Evolutionary conservation across 768 basidiomycete genomes (phyloP).

Genomic region (Naganishia vaughanmartiniae): DNA sequence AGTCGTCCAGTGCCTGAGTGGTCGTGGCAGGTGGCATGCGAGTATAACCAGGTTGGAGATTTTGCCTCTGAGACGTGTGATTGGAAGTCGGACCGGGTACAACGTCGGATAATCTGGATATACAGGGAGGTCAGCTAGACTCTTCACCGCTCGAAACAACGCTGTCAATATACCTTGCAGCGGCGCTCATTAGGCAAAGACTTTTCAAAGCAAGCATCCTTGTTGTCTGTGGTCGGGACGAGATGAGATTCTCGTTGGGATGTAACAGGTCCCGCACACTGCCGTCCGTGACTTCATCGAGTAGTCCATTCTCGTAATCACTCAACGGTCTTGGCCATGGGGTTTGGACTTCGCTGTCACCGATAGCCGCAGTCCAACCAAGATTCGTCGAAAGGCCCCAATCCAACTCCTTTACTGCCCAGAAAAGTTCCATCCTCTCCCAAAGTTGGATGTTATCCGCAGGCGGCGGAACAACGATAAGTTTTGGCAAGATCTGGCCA

Average conservation of each 20-base stretch:
- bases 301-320: slow-evolving; percentile 19
- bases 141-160: not conserved
- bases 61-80: not conserved
- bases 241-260: slow-evolving; percentile 33
- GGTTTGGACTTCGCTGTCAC: slow-evolving; percentile 43
- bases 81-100: slow-evolving; percentile 9
- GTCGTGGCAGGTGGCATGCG: slow-evolving; percentile 3
- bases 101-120: slow-evolving; percentile 44
- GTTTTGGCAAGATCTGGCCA: slow-evolving; percentile 37
- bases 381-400: slow-evolving; percentile 42
- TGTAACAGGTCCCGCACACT: slow-evolving; percentile 25
- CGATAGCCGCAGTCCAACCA: slow-evolving; percentile 45
- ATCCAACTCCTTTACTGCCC: slow-evolving; percentile 49
- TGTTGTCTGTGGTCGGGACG: slow-evolving; percentile 30
- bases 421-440: slow-evolving; percentile 45
- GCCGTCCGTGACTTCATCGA: not conserved
- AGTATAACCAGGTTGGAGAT: not conserved
- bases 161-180: slow-evolving; percentile 36
- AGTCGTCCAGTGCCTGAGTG: not conserved
- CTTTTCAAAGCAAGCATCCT: slow-evolving; percentile 43
- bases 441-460: slow-evolving; percentile 45
- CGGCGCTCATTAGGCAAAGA: slow-evolving; percentile 38
- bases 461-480: slow-evolving; percentile 43
- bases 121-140: not conserved
- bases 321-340: slow-evolving; percentile 34